Evolutionary conservation across 192 early-diverging fungal species (phyloP).

Genomic region (Glomus cerebriforme): DNA sequence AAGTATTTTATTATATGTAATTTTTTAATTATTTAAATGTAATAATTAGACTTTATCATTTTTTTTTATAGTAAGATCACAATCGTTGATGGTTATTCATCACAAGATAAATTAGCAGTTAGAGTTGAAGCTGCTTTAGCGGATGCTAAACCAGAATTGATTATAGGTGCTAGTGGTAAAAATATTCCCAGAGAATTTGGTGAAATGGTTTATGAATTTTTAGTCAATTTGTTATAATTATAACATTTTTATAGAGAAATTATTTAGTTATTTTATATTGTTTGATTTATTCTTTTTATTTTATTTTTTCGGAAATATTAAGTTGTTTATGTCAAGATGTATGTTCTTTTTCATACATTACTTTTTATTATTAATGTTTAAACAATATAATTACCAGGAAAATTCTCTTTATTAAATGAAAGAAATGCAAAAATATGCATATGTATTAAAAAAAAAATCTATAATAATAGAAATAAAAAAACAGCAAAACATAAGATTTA

Average conservation of each 20-base stretch:
- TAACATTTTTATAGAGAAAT: not conserved
- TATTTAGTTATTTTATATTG: too few species aligned
- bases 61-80: conserved; percentile 14
- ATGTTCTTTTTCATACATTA: too few species aligned
- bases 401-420: not conserved
- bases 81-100: not conserved
- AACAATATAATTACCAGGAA: too few species aligned
- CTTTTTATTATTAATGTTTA: too few species aligned
- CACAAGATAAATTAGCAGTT: conserved; percentile 5
- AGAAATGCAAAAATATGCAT: not conserved
- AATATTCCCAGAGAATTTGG: not conserved
- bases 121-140: not conserved
- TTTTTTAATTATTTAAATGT: not conserved
- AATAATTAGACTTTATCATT: not conserved
- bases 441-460: not conserved
- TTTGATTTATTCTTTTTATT: not conserved
- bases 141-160: not conserved
- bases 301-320: too few species aligned
- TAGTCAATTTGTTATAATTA: not conserved
- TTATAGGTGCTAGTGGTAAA: not conserved
- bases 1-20: not conserved
- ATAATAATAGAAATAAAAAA: not conserved
- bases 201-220: conserved; percentile 13
- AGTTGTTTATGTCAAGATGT: too few species aligned
- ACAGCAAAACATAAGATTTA: not conserved